Evolutionary conservation across 768 basidiomycete genomes (phyloP).

Genomic region (Tephrocybe rancida): DNA sequence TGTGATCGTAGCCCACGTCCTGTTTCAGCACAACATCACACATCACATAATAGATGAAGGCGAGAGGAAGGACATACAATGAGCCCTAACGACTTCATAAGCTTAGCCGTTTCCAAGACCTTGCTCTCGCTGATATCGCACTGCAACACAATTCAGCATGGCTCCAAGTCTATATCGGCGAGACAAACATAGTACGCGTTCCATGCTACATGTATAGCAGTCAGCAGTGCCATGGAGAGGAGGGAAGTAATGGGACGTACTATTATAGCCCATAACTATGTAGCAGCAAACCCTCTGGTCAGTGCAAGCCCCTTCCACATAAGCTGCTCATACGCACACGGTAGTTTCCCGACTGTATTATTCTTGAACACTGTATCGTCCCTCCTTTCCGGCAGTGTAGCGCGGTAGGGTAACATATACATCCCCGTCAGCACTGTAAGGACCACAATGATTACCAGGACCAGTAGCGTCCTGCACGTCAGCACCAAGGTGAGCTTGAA

Average conservation of each 20-base stretch:
- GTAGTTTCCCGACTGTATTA: constrained; percentile 4
- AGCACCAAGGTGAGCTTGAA: constrained; percentile 7
- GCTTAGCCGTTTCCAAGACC: constrained; percentile 48
- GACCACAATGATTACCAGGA: not conserved
- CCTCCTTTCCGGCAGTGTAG: not conserved
- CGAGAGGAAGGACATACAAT: constrained; percentile 30
- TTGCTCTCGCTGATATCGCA: constrained; percentile 62
- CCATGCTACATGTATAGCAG: constrained; percentile 48
- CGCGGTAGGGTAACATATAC: not conserved
- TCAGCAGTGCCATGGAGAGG: not conserved
- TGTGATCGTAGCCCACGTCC: constrained; percentile 60
- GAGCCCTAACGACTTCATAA: constrained; percentile 52
- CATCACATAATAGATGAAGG: not conserved
- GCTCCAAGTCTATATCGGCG: not conserved
- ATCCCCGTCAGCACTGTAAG: constrained; percentile 1
- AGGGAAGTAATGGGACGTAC: constrained; percentile 35
- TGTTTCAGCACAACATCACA: constrained; percentile 18
- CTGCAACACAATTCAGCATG: constrained; percentile 27
- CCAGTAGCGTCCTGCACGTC: constrained; percentile 5
- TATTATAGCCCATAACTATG: constrained; percentile 66
- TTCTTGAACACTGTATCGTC: not conserved
- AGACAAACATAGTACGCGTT: constrained; percentile 63
- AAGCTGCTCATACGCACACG: not conserved
- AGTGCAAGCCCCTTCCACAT: not conserved
- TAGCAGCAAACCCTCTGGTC: not conserved